Base-by-base conservation (phyloP, 2,329 filamentous ascomycete species). In the Pseudocercospora musae region DNA sequence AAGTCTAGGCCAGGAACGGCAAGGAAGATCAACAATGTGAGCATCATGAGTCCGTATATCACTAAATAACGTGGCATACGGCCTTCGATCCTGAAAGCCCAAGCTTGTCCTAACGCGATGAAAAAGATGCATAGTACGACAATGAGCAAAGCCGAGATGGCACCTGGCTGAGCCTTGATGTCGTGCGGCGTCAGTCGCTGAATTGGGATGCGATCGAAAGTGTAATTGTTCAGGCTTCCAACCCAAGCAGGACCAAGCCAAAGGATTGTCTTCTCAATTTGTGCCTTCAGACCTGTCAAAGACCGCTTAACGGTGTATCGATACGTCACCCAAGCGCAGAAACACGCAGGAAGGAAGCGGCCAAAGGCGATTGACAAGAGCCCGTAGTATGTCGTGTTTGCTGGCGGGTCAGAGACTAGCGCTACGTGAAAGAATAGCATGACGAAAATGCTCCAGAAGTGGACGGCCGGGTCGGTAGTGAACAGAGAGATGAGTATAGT, bases 181-280 rank as follows among this genome's bases (percentile, higher is more conserved):
- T 99, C 95, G 74, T 96, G 92, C 0, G 89, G 87, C 8, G 91
- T 98, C n/a, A 99, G 83, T 2, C 95, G 89, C 75, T 92, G 87
- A 68, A 99, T 95, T 0, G 95, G 95, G 64, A 99, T 97, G 78
- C 91, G 89, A 70, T 92, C 90, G 72, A 99, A 91, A 0, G 95
- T 98, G 77, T 97, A 96, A 77, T 98, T 98, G 72, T 94, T 94
- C 68, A 99, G 78, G 1, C 91, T 89, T 15, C 93, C 95, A 42
- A 97, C 86, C 89, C 96, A 99, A 72, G 90, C 92, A 7, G 87
- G 89, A 0, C 93, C 93, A 0, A 99, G 81, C 89, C 92, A 98
- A 27, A 98, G 82, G 2, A 98, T 77, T 0, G 92, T 91, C 81
- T 96, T 97, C 72, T 96, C 94, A 48, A 96, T 71, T 73, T 96